Base-by-base conservation (phyloP, 208 protist species). In the Crithidia acanthocephali region DNA sequence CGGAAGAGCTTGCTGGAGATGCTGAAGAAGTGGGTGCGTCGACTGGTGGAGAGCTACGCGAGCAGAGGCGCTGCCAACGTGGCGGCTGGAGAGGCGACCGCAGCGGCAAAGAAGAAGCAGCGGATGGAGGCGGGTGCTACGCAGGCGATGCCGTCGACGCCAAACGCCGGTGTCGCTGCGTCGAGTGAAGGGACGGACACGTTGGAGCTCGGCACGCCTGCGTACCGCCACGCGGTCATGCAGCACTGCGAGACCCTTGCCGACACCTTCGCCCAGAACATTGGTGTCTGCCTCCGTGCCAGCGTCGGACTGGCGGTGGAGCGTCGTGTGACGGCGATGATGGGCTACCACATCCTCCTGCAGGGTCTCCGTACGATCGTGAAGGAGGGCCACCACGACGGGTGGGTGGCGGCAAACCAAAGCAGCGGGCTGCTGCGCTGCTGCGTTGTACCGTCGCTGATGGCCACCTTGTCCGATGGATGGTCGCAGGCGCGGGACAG, bases 11-110 rank as follows among this genome's bases (percentile, higher is more conserved):
- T 97, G 27, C 59, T 90, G 33, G 84, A 91, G 63, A 71, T 76
- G 47, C 61, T 87, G 44, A 85, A 82, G 57, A 93, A 94, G 72
- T 97, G 92, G 92, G 64, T 79, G 6, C 72, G 72, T 30, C 85
- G 90, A 9, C 58, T 95, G 9, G 35, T 40, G 55, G 79, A 86
- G 52, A 81, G 74, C 64, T 79, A 79, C 70, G 52, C 53, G 22
- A 75, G 69, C 59, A 78, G 68, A 25, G 64, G 64, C 2, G 30
- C 10, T 1, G 23, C 2, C 5, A 15, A 28, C 28, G 50, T 16
- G 0, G 23, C 42, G 33, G 16, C 5, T 18, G 4, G 65, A 2
- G 45, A 50, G 11, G 59, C 61, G 35, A 11, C 44, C 18, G 30
- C 52, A 18, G 22, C 35, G 40, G 40, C 40, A 37, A 58, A 51